Base-by-base conservation (phyloP, 176 grass and related monocot species). In the Dactylis glomerata region DNA sequence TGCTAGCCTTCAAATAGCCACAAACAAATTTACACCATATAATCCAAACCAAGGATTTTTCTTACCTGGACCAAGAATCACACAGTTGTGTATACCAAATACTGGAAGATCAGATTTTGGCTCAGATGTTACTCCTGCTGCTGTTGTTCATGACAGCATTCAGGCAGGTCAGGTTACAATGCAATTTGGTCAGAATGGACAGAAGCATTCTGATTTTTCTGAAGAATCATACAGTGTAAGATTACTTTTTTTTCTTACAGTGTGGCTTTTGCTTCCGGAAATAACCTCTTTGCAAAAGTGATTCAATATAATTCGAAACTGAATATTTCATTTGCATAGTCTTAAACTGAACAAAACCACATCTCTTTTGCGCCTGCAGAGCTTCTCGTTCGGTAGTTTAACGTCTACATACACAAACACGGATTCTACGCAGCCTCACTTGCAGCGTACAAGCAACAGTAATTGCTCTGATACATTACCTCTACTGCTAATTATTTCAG, bases 151-250 rank as follows among this genome's bases (percentile, higher is more conserved):
- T 80, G 19, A n/a, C 26, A 68, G 69, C 67, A 84, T 68, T 51
- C 61, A 68, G 67, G 56, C 20, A 42, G 75, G 38, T 66, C 88
- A 74, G 36, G 3, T 27, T 74, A 56, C 47, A 32, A 72, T 33
- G 14, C 73, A 68, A 28, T 68, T 87, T 59, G 31, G 63, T 61
- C 79, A 82, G 38, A 2, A 27, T 55, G 52, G 15, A 59, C 72
- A 59, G 16, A 68, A 70, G 22, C 50, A 0, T 70, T 68, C 64
- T 78, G 41, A 63, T 78, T 70, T 59, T 19, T 77, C 78, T 64
- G 82, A 86, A 77, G 63, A 81, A 76, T 33, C 32, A 28, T 75
- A 61, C 49, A 80, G 7, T 41, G 89, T 91, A 87, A 80, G 81
- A 36, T 49, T 37, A 34, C 57, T 10, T 40, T 73, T 42, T 61